Evolutionary conservation across 768 basidiomycete species (phyloP).

Genomic region (Calocybe cyanea): DNA sequence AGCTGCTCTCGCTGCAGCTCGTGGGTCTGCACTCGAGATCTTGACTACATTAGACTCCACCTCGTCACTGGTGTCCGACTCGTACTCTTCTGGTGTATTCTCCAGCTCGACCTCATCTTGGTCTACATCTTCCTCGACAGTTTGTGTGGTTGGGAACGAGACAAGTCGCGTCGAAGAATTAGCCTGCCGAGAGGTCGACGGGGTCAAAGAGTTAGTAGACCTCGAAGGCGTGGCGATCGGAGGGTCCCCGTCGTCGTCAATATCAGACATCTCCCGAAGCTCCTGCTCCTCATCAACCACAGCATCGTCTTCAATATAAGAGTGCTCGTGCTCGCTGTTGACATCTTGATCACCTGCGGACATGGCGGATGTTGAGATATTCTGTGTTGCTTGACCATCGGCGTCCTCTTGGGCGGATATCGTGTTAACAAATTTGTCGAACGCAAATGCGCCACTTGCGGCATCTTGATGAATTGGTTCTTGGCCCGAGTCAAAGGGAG

Average conservation of each 20-base stretch:
- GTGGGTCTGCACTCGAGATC: conserved; percentile 80
- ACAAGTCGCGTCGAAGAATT: not conserved
- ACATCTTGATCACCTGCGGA: not conserved
- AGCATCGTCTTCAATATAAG: not conserved
- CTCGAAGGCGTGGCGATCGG: not conserved
- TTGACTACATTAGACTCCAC: conserved; percentile 64
- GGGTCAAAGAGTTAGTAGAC: not conserved
- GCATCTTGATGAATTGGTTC: not conserved
- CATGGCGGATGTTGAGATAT: not conserved
- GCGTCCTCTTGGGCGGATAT: not conserved
- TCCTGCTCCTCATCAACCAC: conserved; percentile 9
- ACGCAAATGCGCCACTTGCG: conserved; percentile 9
- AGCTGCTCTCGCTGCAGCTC: conserved; percentile 87
- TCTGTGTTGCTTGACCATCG: not conserved
- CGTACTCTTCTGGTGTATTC: conserved; percentile 9
- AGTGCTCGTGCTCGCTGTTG: not conserved
- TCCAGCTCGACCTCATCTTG: conserved; percentile 2
- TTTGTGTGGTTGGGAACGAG: not conserved
- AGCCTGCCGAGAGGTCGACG: not conserved
- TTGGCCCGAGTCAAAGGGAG: no score
- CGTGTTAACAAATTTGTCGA: conserved; percentile 10
- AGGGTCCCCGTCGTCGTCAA: conserved; percentile 7
- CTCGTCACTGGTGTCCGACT: conserved; percentile 35
- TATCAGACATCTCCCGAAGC: conserved; percentile 15
- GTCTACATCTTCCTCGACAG: not conserved